Evolutionary conservation across 179 eudicot genomes (phyloP).

Genomic region (Dionaea muscipula): DNA sequence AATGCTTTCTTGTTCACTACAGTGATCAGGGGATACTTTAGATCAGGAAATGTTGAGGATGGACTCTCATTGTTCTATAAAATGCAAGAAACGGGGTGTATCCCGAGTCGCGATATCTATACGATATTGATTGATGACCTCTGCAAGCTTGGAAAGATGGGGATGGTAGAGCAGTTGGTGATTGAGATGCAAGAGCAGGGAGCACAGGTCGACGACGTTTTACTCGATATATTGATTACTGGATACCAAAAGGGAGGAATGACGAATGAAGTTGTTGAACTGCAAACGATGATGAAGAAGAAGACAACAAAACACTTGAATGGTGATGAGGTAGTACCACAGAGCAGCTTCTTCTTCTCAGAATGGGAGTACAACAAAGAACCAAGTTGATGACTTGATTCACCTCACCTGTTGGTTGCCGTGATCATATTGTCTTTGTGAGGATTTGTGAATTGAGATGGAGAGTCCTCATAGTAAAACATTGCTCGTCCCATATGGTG

Average conservation of each 20-base stretch:
- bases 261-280: conserved; percentile 18
- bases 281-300: conserved; percentile 14
- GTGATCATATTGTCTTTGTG: no score
- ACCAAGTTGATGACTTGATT: no score
- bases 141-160: conserved; percentile 24
- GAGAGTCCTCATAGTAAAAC: no score
- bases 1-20: conserved; percentile 19
- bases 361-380: no score
- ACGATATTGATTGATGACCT: conserved; percentile 20
- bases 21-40: conserved; percentile 25
- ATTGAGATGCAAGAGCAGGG: conserved; percentile 22
- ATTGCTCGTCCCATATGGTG: no score
- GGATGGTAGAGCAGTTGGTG: conserved; percentile 19
- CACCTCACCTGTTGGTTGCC: no score
- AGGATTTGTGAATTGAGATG: no score
- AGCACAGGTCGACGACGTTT: conserved; percentile 14
- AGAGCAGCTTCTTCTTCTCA: no score
- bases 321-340: conserved; percentile 14
- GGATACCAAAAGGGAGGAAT: conserved; percentile 21
- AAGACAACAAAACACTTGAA: conserved; percentile 3
- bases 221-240: conserved; percentile 11
- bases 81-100: conserved; percentile 22
- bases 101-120: conserved; percentile 14
- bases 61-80: conserved; percentile 19
- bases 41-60: conserved; percentile 15